Evolutionary conservation across 2,329 filamentous ascomycete species (phyloP).

Genomic region (Exophiala viscosa): DNA sequence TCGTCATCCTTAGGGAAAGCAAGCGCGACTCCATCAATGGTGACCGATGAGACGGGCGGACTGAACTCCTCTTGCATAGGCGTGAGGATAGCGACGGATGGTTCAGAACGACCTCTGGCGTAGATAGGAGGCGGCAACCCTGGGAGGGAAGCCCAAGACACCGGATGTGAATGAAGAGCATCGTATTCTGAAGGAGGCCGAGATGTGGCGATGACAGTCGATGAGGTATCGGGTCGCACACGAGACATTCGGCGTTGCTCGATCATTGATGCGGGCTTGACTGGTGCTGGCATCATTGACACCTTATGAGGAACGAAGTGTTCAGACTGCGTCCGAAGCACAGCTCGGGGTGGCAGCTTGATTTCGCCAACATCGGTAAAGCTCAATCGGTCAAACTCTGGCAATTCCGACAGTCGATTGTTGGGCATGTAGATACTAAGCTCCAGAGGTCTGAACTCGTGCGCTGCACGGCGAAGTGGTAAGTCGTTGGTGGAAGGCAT

Average conservation of each 20-base stretch:
- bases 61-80: slow-evolving; percentile 29
- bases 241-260: slow-evolving; percentile 20
- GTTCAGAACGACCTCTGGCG: slow-evolving; percentile 28
- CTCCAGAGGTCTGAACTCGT: slow-evolving; percentile 42
- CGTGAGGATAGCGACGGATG: slow-evolving; percentile 23
- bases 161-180: slow-evolving; percentile 28
- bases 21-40: slow-evolving; percentile 19
- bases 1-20: slow-evolving; percentile 19
- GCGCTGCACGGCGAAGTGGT: slow-evolving; percentile 21
- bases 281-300: slow-evolving; percentile 14
- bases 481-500: slow-evolving; percentile 13
- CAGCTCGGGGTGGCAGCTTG: slow-evolving; percentile 35
- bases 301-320: slow-evolving; percentile 18
- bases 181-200: slow-evolving; percentile 27
- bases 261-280: slow-evolving; percentile 27
- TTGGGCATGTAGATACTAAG: slow-evolving; percentile 45
- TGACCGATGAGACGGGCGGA: slow-evolving; percentile 22
- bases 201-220: slow-evolving; percentile 22
- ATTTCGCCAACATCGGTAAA: slow-evolving; percentile 32
- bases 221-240: slow-evolving; percentile 16
- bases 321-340: slow-evolving; percentile 29
- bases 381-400: slow-evolving; percentile 41
- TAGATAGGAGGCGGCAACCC: slow-evolving; percentile 29
- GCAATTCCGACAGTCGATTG: slow-evolving; percentile 44
- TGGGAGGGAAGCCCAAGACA: slow-evolving; percentile 29